A percentile compares a stretch with the other conserved stretches of the same genome.
phyloP scores from a whole-genome alignment of 495 filamentous ascomycete genomes.

The Hypoxylon intermedium region DNA sequence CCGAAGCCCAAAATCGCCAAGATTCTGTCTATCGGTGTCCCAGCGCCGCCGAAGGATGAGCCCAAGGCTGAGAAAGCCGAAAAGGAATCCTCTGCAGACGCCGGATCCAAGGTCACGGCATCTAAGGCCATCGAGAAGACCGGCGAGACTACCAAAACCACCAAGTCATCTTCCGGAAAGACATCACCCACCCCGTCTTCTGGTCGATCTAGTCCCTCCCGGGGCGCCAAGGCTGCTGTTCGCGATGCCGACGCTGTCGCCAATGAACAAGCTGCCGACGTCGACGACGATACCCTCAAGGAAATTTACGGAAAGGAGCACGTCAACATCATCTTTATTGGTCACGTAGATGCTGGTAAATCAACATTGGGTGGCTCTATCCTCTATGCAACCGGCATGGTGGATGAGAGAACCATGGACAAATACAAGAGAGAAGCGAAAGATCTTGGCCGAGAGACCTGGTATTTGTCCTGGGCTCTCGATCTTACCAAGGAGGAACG shows the following conservation, averaged over 20 bases:
- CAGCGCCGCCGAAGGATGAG: constrained; percentile 63
- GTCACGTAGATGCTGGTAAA: constrained; percentile 97
- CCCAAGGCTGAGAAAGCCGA: constrained; percentile 65
- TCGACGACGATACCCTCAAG: constrained; percentile 88
- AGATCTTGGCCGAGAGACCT: constrained; percentile 93
- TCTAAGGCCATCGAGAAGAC: constrained; percentile 84
- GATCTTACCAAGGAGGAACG: constrained; percentile 97
- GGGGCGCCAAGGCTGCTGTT: constrained; percentile 57
- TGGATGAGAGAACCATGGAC: constrained; percentile 96
- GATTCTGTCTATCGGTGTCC: constrained; percentile 69
- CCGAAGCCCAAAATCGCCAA: constrained; percentile 67
- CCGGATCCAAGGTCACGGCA: constrained; percentile 63
- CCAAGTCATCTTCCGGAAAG: constrained; percentile 72
- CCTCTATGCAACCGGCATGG: constrained; percentile 94
- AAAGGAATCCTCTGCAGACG: constrained; percentile 57
- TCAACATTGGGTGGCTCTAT: constrained; percentile 93
- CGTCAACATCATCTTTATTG: constrained; percentile 97
- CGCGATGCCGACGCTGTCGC: constrained; percentile 84
- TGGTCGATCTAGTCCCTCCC: constrained; percentile 74
- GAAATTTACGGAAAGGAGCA: constrained; percentile 99
- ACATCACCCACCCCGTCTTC: constrained; percentile 80
- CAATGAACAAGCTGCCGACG: constrained; percentile 85
- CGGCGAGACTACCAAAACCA: constrained; percentile 70
- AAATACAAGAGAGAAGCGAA: constrained; percentile 98
- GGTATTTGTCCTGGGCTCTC: constrained; percentile 97